phyloP scores from a whole-genome alignment of 345 rosid genomes.

The Mallotus nudiflorus region DNA sequence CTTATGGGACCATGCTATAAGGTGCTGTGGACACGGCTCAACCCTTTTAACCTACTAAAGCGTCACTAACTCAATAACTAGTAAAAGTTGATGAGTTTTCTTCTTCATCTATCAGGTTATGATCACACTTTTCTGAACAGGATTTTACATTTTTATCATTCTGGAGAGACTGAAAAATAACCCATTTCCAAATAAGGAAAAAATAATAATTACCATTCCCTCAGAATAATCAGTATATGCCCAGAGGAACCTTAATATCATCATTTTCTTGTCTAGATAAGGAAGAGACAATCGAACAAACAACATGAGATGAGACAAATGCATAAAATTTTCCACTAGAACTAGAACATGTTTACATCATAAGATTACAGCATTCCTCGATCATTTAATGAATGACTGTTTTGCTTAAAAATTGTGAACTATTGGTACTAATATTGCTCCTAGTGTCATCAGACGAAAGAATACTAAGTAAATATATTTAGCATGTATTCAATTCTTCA shows the following conservation, averaged over 20 bases:
- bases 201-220: neutral
- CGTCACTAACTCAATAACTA: too few relatives aligned
- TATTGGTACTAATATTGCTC: neutral
- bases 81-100: too few relatives aligned
- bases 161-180: too few relatives aligned
- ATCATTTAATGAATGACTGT: neutral
- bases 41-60: too few relatives aligned
- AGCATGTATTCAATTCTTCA: conserved; percentile 29
- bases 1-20: too few relatives aligned
- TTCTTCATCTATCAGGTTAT: too few relatives aligned
- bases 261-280: too few relatives aligned
- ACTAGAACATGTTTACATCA: neutral
- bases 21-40: too few relatives aligned
- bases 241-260: too few relatives aligned
- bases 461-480: neutral
- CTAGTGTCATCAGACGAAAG: neutral
- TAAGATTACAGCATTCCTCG: neutral
- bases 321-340: neutral
- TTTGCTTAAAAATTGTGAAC: neutral
- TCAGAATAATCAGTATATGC: neutral
- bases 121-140: too few relatives aligned
- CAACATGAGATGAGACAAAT: neutral
- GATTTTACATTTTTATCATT: too few relatives aligned
- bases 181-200: too few relatives aligned
- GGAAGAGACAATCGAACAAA: neutral